A percentile compares a stretch with the other conserved stretches of the same genome.
phyloP scores from a whole-genome alignment of 2,329 filamentous ascomycete genomes.

The Achaetomium macrosporum region DNA sequence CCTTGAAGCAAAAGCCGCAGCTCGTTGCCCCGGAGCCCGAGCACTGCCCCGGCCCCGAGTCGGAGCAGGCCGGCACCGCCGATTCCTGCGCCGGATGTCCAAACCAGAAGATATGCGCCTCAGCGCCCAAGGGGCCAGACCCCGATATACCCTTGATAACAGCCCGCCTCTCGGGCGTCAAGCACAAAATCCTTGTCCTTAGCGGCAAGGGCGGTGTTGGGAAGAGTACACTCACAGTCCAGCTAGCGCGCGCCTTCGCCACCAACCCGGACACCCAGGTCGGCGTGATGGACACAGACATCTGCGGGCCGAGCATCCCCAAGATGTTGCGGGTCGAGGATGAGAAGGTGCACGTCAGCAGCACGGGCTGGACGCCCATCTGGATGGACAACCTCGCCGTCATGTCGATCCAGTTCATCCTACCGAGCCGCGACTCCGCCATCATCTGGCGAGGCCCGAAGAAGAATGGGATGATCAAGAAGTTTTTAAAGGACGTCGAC shows the following conservation, averaged over 20 bases:
- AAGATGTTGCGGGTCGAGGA: conserved; percentile 98
- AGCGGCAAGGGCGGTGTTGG: conserved; percentile 91
- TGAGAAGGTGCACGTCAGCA: conserved; percentile 88
- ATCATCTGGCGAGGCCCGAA: conserved; percentile 97
- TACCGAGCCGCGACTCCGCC: conserved; percentile 87
- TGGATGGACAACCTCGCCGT: conserved; percentile 94
- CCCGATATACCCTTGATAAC: conserved; percentile 89
- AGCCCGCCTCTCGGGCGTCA: conserved; percentile 70
- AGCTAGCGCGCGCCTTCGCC: conserved; percentile 86
- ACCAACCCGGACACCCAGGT: conserved; percentile 71
- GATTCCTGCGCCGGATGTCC: conserved; percentile 93
- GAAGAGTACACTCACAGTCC: conserved; percentile 86
- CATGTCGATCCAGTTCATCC: conserved; percentile 98
- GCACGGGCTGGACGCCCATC: conserved; percentile 86
- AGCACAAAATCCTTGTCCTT: conserved; percentile 88
- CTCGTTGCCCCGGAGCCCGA: conserved; percentile 94
- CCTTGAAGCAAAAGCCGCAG: conserved; percentile 70
- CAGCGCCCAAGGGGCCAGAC: conserved; percentile 90
- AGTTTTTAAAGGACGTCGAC: conserved; percentile 95
- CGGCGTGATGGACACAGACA: conserved; percentile 97
- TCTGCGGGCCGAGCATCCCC: conserved; percentile 91
- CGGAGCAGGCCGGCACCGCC: conserved; percentile 59
- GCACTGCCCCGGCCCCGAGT: conserved; percentile 90
- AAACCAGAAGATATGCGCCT: conserved; percentile 92
- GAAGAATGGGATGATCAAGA: conserved; percentile 98